A percentile compares a stretch with the other conserved stretches of the same genome.
Evolutionary conservation across 345 rosid species (phyloP).

Genomic region (Microcos paniculata): DNA sequence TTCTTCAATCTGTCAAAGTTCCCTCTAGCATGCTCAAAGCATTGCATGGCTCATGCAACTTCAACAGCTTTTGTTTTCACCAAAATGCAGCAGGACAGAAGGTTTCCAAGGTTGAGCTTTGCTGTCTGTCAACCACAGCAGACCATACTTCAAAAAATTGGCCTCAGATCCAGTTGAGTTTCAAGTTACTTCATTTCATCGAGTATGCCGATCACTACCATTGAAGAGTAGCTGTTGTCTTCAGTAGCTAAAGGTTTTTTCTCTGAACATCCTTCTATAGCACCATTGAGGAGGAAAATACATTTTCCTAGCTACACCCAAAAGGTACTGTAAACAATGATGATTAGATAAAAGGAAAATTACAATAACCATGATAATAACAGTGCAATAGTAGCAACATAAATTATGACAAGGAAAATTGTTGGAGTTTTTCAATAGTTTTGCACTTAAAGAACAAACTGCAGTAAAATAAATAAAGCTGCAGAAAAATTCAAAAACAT

Average conservation of each 20-base stretch:
- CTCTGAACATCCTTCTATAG: background rate
- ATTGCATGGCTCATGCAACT: too few species aligned
- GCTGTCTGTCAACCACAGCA: too few species aligned
- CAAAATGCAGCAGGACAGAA: too few species aligned
- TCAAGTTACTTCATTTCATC: conserved; percentile 13
- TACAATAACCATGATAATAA: background rate
- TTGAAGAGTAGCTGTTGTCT: background rate
- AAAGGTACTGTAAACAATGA: background rate
- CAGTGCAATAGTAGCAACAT: background rate
- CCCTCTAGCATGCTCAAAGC: too few species aligned
- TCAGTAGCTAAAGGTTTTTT: background rate
- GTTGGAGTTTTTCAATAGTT: too few species aligned
- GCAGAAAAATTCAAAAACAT: too few species aligned
- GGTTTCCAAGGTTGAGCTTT: too few species aligned
- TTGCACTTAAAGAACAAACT: too few species aligned
- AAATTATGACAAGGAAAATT: background rate
- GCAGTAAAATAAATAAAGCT: too few species aligned
- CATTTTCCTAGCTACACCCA: conserved; percentile 15
- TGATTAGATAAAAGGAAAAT: background rate
- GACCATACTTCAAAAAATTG: background rate
- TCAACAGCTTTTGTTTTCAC: too few species aligned
- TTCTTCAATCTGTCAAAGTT: too few species aligned
- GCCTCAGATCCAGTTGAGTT: conserved; percentile 13
- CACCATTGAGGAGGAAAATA: conserved; percentile 13
- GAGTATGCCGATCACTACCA: conserved; percentile 3